Base-by-base conservation (phyloP, 2,329 filamentous ascomycete genomes). In the Aspergillus carbonarius region DNA sequence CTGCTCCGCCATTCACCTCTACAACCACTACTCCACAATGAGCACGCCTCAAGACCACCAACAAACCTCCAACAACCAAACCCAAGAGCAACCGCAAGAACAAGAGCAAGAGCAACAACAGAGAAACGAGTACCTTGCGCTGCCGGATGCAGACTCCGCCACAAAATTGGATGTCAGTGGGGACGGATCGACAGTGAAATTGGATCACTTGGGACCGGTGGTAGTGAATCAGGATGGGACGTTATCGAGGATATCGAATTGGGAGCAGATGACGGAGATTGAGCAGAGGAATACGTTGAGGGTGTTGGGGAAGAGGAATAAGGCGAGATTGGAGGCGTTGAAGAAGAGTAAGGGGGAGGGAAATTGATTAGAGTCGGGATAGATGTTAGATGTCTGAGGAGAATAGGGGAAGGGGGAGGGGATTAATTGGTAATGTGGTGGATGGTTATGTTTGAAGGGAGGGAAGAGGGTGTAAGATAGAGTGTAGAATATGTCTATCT, bases 81-180 rank as follows among this genome's bases (percentile, higher is more conserved):
- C 63, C 32, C 39, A 59, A 42, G 52, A 55, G 9, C 56, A 57
- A 46, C 23, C 54, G 15, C 30, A 62, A 23, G 18, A 47, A 5
- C 23, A 23, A 23, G 23, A 23, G 5, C 18, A 46, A 48, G 15
- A 51, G 65, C 34, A 23, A 5, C 51, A 66, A 44, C n/a, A n/a
- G n/a, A 60, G 57, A 5, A 54, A 56, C 37, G 49, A 60, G 1
- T 60, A 88, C 34, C 88, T 92, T 60, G 93, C 91, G 20, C 65
- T 88, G 0, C 90, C 90, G 23, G 89, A 89, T 7, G 89, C 89
- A 67, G 88, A 91, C 73, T 83, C 88, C 47, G 92, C 95, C 79
- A 96, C 89, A 87, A 92, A 93, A 82, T 90, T 95, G 70, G 93
- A 98, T 71, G 75, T 84, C 27, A 69, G 70, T 42, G 62, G 66